Percentiles rank a stretch among this genome's conserved stretches.
These are phyloP conservation scores for Bretziella fagacearum DNA, from an alignment of 2,329 filamentous ascomycete species.

Conservation along the genomic window DNA sequence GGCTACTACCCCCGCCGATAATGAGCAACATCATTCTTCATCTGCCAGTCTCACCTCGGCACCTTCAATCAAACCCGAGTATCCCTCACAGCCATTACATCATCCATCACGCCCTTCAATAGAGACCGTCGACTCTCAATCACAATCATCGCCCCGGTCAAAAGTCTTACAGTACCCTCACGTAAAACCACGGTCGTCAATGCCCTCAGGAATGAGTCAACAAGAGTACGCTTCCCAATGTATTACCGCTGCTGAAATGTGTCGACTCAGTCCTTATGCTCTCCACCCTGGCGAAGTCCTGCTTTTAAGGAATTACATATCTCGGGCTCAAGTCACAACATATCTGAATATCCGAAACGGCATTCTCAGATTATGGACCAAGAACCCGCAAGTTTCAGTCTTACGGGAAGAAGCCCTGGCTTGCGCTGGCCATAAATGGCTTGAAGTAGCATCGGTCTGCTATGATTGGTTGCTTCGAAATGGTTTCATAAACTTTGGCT, in stretches of 20 bases:
- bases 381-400: slow-evolving; percentile 69
- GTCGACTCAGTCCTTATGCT: slow-evolving; percentile 74
- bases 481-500: slow-evolving; percentile 95
- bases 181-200: slow-evolving; percentile 53
- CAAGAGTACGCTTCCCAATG: slow-evolving; percentile 82
- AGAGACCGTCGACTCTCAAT: neutral
- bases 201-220: slow-evolving; percentile 56
- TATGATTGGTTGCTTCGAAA: slow-evolving; percentile 83
- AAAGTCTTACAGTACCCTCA: slow-evolving; percentile 5
- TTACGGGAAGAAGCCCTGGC: slow-evolving; percentile 74
- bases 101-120: neutral
- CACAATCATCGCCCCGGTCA: neutral
- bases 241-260: slow-evolving; percentile 75
- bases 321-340: slow-evolving; percentile 74
- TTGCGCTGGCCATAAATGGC: slow-evolving; percentile 78
- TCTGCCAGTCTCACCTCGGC: neutral
- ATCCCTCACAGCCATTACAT: neutral
- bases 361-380: slow-evolving; percentile 76
- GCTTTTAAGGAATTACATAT: slow-evolving; percentile 65
- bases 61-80: neutral
- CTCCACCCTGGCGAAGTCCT: slow-evolving; percentile 72
- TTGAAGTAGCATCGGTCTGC: slow-evolving; percentile 71
- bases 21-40: slow-evolving; percentile 16
- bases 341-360: slow-evolving; percentile 95
- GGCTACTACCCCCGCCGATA: slow-evolving; percentile 42